Conservation (phyloP, 2,329 filamentous ascomycete genomes). For the Venturia carpophila region DNA sequence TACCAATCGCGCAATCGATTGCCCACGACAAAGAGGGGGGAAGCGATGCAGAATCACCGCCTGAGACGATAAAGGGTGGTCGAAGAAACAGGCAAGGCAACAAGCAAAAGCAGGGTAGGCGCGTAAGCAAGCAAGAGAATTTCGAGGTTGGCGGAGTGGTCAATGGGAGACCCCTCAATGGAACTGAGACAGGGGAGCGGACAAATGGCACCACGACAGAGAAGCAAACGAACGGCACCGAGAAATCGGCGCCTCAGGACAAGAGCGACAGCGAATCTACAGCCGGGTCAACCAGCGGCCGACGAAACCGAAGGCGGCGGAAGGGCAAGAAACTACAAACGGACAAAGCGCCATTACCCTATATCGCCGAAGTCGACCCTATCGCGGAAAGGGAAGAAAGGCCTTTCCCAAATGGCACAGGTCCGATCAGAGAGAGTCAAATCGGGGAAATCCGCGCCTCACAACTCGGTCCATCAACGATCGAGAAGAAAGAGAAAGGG, state of each 20-base stretch:
- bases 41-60: slow-evolving; percentile 38
- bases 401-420: neutral
- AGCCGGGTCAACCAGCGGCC: neutral
- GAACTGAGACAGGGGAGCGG: slow-evolving; percentile 38
- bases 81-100: slow-evolving; percentile 49
- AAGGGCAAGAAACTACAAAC: neutral
- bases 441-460: neutral
- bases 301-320: neutral
- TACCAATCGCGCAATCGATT: neutral
- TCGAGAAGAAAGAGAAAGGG: slow-evolving; percentile 15
- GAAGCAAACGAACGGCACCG: neutral
- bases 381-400: slow-evolving; percentile 13
- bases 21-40: slow-evolving; percentile 39
- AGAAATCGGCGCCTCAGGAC: neutral
- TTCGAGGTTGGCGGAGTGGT: slow-evolving; percentile 49
- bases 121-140: slow-evolving; percentile 2
- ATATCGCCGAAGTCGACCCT: neutral
- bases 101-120: slow-evolving; percentile 33
- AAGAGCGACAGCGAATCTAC: slow-evolving; percentile 11
- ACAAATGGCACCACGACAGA: slow-evolving; percentile 36
- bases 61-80: slow-evolving; percentile 43
- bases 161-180: slow-evolving; percentile 72
- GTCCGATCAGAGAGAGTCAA: neutral
- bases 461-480: neutral
- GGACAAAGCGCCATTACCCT: neutral